phyloP scores from a whole-genome alignment of 768 basidiomycete genomes.

The Asterophora lycoperdoides region DNA sequence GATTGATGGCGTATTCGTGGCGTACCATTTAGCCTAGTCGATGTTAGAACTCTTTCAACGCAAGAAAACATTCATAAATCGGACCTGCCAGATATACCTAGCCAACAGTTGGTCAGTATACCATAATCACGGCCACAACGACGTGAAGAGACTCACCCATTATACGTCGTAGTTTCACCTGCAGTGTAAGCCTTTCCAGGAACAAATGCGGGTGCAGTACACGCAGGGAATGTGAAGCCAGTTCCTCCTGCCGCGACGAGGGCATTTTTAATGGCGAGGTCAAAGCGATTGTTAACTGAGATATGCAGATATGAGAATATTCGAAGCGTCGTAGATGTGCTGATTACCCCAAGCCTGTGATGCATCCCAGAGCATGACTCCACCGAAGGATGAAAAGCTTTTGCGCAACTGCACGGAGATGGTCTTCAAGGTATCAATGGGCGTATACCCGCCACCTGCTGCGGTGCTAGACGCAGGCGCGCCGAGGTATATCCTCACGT shows the following conservation, averaged over 20 bases:
- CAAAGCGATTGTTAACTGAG: conserved; percentile 54
- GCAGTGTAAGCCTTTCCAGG: conserved; percentile 47
- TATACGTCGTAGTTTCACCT: conserved; percentile 49
- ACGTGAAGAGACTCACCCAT: conserved; percentile 35
- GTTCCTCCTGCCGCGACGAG: conserved; percentile 60
- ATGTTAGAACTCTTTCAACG: not conserved
- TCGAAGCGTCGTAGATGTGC: conserved; percentile 24
- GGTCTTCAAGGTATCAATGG: conserved; percentile 38
- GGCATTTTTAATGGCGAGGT: conserved; percentile 56
- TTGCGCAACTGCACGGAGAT: conserved; percentile 48
- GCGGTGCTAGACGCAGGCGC: conserved; percentile 56
- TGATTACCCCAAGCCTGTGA: conserved; percentile 44
- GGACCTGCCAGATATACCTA: conserved; percentile 64
- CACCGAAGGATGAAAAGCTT: conserved; percentile 64
- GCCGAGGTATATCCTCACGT: conserved; percentile 64
- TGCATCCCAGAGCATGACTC: conserved; percentile 53
- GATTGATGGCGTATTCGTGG: conserved; percentile 43
- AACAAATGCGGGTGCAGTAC: conserved; percentile 50
- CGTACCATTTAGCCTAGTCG: conserved; percentile 56
- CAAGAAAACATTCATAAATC: not conserved
- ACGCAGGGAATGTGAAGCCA: conserved; percentile 62
- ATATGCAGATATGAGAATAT: not conserved
- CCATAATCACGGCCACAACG: too few relatives aligned
- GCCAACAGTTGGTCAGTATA: not conserved
- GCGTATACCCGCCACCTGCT: conserved; percentile 57